Conservation (phyloP, 768 basidiomycete species). For the Tulasnella sp. region DNA sequence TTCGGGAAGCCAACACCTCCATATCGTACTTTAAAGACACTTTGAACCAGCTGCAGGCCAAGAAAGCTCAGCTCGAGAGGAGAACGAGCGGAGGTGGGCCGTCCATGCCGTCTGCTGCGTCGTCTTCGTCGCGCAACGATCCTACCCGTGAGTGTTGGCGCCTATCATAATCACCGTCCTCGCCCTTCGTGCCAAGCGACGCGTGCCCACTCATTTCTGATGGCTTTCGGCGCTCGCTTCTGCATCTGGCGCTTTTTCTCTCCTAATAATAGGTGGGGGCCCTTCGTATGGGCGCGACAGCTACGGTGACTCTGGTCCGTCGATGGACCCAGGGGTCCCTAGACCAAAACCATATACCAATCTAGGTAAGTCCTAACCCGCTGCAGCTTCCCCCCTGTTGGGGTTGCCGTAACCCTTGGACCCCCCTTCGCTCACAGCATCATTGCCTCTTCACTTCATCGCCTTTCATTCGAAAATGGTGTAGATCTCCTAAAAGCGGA, state of each 20-base stretch:
- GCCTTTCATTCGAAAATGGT: too few relatives aligned
- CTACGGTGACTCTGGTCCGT: conserved; percentile 3
- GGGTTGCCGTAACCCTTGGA: not conserved
- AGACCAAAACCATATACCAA: conserved; percentile 71
- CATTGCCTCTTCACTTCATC: not conserved
- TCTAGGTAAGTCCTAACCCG: conserved; percentile 39
- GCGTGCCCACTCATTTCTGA: not conserved
- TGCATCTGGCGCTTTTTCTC: not conserved
- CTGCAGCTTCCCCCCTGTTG: not conserved
- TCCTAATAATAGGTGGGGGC: not conserved
- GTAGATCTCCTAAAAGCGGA: conserved; percentile 94
- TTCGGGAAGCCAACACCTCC: conserved; percentile 78
- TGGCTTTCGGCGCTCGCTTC: too few relatives aligned
- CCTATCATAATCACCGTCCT: not conserved
- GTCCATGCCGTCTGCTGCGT: conserved; percentile 1
- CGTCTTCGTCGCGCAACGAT: not conserved
- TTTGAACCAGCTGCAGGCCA: conserved; percentile 73
- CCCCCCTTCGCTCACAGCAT: not conserved
- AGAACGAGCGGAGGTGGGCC: conserved; percentile 11
- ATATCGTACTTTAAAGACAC: conserved; percentile 85
- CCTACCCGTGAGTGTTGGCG: not conserved
- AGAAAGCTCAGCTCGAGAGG: conserved; percentile 44
- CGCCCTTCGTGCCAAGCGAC: not conserved
- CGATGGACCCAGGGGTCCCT: conserved; percentile 36
- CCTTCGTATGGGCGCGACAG: not conserved